phyloP scores from a whole-genome alignment of 192 early-diverging fungal genomes.

The Podila clonocystis region DNA sequence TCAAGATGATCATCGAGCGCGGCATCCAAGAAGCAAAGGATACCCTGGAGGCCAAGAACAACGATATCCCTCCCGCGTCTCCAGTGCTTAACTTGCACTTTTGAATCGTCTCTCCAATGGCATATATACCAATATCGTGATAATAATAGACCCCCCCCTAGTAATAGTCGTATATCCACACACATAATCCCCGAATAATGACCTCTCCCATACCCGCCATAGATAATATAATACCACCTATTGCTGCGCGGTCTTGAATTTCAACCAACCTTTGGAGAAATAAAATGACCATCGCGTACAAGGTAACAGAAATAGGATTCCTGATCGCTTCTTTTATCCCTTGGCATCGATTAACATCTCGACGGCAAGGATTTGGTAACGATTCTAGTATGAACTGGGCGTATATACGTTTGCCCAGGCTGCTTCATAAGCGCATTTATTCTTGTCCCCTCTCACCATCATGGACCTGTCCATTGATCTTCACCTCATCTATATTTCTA shows the following conservation, averaged over 20 bases:
- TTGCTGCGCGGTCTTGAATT: background rate
- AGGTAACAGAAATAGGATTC: no score
- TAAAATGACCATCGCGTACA: background rate
- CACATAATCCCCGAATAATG: background rate
- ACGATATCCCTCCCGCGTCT: background rate
- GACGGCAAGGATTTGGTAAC: no score
- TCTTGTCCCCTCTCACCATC: no score
- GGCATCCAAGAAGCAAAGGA: conserved; percentile 44
- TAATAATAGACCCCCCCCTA: background rate
- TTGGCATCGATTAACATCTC: no score
- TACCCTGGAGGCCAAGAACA: conserved; percentile 19
- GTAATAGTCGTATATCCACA: background rate
- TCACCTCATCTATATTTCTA: no score
- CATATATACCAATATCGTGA: background rate
- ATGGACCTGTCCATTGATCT: no score
- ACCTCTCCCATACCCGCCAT: background rate
- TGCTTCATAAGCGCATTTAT: no score
- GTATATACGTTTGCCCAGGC: no score
- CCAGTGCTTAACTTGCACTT: conserved; percentile 12
- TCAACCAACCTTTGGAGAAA: background rate
- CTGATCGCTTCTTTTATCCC: no score
- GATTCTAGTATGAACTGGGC: no score
- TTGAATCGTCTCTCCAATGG: background rate
- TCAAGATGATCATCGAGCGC: conserved; percentile 27
- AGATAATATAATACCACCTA: background rate